Percentiles rank a stretch among this genome's conserved stretches.
These are phyloP conservation scores for Takashimella tepidaria DNA, from an alignment of 1,284 basidiomycete species.

Conservation along the genomic window DNA sequence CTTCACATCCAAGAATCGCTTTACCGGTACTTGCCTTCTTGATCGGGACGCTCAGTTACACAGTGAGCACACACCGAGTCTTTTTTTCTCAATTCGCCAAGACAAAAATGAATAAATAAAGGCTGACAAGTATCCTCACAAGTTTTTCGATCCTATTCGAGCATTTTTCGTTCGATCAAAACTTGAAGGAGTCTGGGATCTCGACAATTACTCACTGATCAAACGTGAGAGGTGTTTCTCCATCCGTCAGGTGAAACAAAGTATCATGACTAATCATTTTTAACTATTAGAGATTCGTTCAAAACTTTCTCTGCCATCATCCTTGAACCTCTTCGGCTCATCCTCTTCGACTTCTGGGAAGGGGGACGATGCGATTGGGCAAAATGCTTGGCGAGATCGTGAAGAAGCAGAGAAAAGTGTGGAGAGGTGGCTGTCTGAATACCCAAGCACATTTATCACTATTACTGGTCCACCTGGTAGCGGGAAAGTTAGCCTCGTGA, in stretches of 20 bases:
- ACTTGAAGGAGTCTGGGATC: constrained; percentile 76
- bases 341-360: constrained; percentile 5
- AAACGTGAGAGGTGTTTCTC: constrained; percentile 21
- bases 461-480: constrained; percentile 88
- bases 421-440: constrained; percentile 40
- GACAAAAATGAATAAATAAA: no score
- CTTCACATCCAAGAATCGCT: constrained; percentile 77
- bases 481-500: constrained; percentile 73
- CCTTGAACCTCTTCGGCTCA: constrained; percentile 18
- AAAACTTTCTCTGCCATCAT: constrained; percentile 23
- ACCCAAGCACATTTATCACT: constrained; percentile 54
- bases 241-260: not conserved
- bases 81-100: no score
- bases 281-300: constrained; percentile 12
- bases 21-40: constrained; percentile 82
- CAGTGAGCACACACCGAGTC: constrained; percentile 74
- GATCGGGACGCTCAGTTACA: constrained; percentile 80
- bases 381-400: constrained; percentile 72
- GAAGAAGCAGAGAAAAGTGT: constrained; percentile 67
- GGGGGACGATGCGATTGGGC: constrained; percentile 30
- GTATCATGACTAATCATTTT: not conserved
- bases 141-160: constrained; percentile 90
- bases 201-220: constrained; percentile 45
- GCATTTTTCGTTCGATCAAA: constrained; percentile 77
- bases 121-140: constrained; percentile 2